Conservation (phyloP, 2,329 filamentous ascomycete genomes). For the Chaetothyriales sp. region DNA sequence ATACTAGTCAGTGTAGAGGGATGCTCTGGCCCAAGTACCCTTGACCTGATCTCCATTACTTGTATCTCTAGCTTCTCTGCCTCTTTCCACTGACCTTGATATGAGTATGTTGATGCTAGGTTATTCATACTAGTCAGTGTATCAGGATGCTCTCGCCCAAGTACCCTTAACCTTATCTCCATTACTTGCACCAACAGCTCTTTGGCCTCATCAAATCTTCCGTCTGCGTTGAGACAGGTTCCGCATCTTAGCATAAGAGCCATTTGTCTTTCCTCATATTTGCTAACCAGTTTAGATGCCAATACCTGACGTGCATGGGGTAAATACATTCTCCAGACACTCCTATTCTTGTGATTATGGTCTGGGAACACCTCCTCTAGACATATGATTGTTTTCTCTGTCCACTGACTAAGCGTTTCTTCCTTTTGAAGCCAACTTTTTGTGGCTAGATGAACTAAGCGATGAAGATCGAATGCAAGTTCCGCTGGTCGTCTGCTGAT, state of each 20-base stretch:
- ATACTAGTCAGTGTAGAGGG: constrained; percentile 17
- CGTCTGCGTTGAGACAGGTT: constrained; percentile 9
- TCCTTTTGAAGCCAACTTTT: constrained; percentile 22
- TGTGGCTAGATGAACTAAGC: constrained; percentile 25
- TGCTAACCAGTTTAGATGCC: no score
- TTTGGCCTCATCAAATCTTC: constrained; percentile 11
- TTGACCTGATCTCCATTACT: not conserved
- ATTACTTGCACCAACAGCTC: constrained; percentile 2
- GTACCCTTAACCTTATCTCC: not conserved
- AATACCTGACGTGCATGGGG: constrained; percentile 18
- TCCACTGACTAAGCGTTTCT: constrained; percentile 10
- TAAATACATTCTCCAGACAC: constrained; percentile 20
- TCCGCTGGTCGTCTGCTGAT: constrained; percentile 12
- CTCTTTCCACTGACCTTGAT: constrained; percentile 10
- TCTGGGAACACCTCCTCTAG: constrained; percentile 19
- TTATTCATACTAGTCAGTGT: constrained; percentile 18
- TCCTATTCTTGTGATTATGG: constrained; percentile 11
- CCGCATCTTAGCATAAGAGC: not conserved
- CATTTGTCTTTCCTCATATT: not conserved
- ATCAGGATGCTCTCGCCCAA: constrained; percentile 18
- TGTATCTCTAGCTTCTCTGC: constrained; percentile 7
- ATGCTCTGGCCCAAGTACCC: constrained; percentile 17
- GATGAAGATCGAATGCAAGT: constrained; percentile 19
- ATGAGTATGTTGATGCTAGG: constrained; percentile 8
- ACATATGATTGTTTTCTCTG: constrained; percentile 9